Conservation (phyloP, 768 basidiomycete genomes). For the Dentipellis fragilis region DNA sequence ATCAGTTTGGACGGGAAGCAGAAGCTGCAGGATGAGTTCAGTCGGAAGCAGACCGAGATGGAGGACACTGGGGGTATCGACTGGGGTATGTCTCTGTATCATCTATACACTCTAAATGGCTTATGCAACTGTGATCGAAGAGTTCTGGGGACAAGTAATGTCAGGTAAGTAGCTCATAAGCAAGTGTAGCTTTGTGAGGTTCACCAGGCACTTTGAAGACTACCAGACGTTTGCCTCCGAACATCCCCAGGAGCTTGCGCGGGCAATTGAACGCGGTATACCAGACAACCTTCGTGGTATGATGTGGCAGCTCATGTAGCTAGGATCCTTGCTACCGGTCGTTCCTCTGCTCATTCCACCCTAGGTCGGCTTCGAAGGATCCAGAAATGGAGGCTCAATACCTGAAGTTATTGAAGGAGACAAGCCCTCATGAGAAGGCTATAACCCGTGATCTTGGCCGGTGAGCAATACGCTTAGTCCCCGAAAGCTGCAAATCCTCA, state of each 20-base stretch:
- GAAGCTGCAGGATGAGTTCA: slow-evolving; percentile 70
- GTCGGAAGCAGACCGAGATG: slow-evolving; percentile 50
- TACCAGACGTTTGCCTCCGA: slow-evolving; percentile 83
- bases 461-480: slow-evolving; percentile 22
- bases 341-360: not conserved
- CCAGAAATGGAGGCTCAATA: slow-evolving; percentile 76
- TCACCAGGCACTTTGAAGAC: slow-evolving; percentile 33
- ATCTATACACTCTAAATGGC: not conserved
- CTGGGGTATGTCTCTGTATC: slow-evolving; percentile 49
- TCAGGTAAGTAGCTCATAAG: slow-evolving; percentile 41
- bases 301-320: slow-evolving; percentile 93
- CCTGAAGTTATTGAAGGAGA: slow-evolving; percentile 68
- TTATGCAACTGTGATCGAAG: slow-evolving; percentile 27
- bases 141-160: slow-evolving; percentile 93
- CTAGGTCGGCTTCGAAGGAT: slow-evolving; percentile 91
- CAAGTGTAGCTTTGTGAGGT: not conserved
- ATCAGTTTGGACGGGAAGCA: slow-evolving; percentile 54
- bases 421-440: slow-evolving; percentile 86
- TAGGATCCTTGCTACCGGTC: not conserved
- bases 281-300: slow-evolving; percentile 83
- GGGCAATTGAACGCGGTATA: slow-evolving; percentile 88
- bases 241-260: slow-evolving; percentile 67
- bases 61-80: slow-evolving; percentile 41
- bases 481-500: slow-evolving; percentile 2
- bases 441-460: slow-evolving; percentile 89